These are phyloP conservation scores for Vitis labrusca DNA, from an alignment of 164 flowering plant species.

Conservation along the genomic window DNA sequence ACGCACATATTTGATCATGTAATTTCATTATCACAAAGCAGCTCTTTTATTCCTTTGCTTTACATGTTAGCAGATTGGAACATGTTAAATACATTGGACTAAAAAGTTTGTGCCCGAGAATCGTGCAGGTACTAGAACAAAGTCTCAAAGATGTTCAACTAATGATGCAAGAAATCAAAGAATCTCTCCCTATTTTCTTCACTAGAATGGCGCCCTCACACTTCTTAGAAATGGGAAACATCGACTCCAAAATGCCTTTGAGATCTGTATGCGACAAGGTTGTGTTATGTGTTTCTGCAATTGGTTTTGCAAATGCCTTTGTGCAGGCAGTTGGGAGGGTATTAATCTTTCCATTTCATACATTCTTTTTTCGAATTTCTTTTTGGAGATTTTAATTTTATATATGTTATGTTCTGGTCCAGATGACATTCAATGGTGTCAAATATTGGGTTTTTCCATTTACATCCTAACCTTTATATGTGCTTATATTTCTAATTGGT, in stretches of 20 bases:
- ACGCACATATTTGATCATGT: not conserved
- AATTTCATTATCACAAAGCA: too few relatives aligned
- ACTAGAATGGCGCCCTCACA: conserved; percentile 58
- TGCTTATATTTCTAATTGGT: not conserved
- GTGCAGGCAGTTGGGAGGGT: conserved; percentile 57
- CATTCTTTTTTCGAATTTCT: not conserved
- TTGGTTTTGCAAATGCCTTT: conserved; percentile 71
- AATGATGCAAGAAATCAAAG: conserved; percentile 37
- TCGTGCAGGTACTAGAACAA: conserved; percentile 46
- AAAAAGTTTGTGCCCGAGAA: not conserved
- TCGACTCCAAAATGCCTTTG: conserved; percentile 40
- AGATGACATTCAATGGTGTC: not conserved
- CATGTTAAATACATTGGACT: not conserved
- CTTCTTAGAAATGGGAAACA: conserved; percentile 50
- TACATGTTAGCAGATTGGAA: too few relatives aligned
- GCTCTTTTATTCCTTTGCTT: too few relatives aligned
- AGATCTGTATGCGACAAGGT: conserved; percentile 24
- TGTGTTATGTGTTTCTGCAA: conserved; percentile 73
- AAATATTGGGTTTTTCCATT: not conserved
- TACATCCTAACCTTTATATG: not conserved
- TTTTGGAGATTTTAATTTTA: not conserved
- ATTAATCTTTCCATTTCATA: not conserved
- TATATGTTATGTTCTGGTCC: not conserved
- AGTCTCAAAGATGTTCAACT: conserved; percentile 40
- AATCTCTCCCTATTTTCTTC: conserved; percentile 55